These are phyloP conservation scores for Trypanosoma cruzi DNA, from an alignment of 208 protist species.

Conservation along the genomic window DNA sequence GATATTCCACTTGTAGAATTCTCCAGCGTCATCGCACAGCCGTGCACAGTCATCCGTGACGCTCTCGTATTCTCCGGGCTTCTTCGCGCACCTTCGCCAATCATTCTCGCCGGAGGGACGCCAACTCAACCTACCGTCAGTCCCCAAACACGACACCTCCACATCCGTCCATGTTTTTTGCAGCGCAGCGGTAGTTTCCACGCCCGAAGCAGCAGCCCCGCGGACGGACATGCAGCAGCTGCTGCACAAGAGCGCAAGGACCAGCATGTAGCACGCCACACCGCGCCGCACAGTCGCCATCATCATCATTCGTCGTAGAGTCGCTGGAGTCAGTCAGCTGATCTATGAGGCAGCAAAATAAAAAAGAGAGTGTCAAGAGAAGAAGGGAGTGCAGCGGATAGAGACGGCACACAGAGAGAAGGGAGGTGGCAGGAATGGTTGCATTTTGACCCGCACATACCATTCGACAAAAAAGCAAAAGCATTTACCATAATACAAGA, in stretches of 20 bases:
- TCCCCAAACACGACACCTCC: background rate
- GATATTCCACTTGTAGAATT: too few relatives aligned
- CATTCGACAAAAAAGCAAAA: too few relatives aligned
- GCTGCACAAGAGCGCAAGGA: background rate
- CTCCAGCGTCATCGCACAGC: too few relatives aligned
- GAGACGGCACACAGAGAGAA: too few relatives aligned
- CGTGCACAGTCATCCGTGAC: background rate
- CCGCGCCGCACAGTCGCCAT: background rate
- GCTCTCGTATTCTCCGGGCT: background rate
- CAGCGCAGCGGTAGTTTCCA: too few relatives aligned
- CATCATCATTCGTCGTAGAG: background rate
- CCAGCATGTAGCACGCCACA: background rate
- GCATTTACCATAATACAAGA: too few relatives aligned
- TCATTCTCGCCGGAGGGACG: background rate
- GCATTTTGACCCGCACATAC: too few relatives aligned
- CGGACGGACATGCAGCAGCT: background rate
- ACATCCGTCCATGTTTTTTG: background rate
- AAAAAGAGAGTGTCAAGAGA: background rate
- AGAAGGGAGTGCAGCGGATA: background rate
- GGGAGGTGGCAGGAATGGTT: too few relatives aligned
- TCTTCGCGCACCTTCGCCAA: background rate
- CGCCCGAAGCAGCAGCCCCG: too few relatives aligned
- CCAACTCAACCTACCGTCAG: background rate
- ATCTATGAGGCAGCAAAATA: background rate
- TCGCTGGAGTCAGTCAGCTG: background rate